Percentiles rank a stretch among this genome's conserved stretches.
Conservation (phyloP, 805 yeast genomes). For the Metschnikowia lunata region DNA sequence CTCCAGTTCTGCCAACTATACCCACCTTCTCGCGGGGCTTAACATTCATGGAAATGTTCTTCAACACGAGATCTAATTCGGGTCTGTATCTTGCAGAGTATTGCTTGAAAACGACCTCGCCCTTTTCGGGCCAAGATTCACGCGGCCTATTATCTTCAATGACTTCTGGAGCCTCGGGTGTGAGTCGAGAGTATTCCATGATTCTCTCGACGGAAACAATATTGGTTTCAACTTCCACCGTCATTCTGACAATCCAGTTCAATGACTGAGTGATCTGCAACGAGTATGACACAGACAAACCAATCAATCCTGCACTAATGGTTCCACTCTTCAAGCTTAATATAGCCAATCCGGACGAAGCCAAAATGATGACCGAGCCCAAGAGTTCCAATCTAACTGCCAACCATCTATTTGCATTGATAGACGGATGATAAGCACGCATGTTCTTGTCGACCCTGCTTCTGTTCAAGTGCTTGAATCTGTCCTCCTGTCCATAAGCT, state of each 20-base stretch:
- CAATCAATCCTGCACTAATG: slow-evolving; percentile 86
- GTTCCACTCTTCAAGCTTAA: slow-evolving; percentile 61
- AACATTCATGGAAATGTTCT: slow-evolving; percentile 33
- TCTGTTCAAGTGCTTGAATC: slow-evolving; percentile 63
- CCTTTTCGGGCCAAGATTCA: slow-evolving; percentile 35
- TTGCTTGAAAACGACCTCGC: slow-evolving; percentile 33
- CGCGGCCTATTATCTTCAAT: slow-evolving; percentile 62
- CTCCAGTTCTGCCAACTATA: slow-evolving; percentile 45
- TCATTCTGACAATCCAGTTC: slow-evolving; percentile 98
- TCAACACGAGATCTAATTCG: slow-evolving; percentile 41
- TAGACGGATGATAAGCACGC: slow-evolving; percentile 88
- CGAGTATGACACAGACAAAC: slow-evolving; percentile 90
- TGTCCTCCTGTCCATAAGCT: slow-evolving; percentile 61
- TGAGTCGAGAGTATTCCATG: slow-evolving; percentile 75
- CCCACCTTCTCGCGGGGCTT: slow-evolving; percentile 40
- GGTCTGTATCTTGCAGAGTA: slow-evolving; percentile 43
- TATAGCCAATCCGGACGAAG: slow-evolving; percentile 80
- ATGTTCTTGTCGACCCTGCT: slow-evolving; percentile 78
- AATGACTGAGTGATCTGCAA: slow-evolving; percentile 88
- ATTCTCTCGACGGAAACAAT: slow-evolving; percentile 96
- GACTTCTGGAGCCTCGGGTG: slow-evolving; percentile 79
- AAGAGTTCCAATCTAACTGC: slow-evolving; percentile 90
- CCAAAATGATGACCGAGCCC: slow-evolving; percentile 83
- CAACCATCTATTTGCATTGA: slow-evolving; percentile 94
- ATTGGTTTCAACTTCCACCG: slow-evolving; percentile 96